Percentiles rank a stretch among this genome's conserved stretches.
Conservation (phyloP, 495 filamentous ascomycete species). For the Pseudevernia furfuracea region DNA sequence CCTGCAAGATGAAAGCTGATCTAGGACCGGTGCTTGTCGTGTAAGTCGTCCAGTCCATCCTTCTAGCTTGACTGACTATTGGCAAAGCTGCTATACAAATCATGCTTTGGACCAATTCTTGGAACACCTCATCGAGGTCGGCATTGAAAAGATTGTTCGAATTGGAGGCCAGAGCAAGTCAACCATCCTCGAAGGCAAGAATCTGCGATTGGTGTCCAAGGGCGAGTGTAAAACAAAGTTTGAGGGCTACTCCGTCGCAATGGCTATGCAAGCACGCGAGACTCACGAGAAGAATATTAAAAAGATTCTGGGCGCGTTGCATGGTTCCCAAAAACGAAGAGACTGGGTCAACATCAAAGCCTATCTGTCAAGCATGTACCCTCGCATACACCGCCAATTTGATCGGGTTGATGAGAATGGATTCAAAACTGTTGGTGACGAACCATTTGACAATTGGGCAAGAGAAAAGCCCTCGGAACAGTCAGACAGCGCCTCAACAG, state of each 20-base stretch:
- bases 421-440: conserved; percentile 21
- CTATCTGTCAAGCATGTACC: conserved; percentile 17
- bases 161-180: conserved; percentile 64
- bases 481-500: conserved; percentile 5
- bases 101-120: conserved; percentile 68
- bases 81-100: conserved; percentile 53
- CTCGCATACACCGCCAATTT: conserved; percentile 22
- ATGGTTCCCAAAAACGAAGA: neutral
- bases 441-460: conserved; percentile 7
- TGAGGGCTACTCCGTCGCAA: conserved; percentile 14
- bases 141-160: conserved; percentile 55
- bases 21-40: conserved; percentile 58
- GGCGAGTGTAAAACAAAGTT: conserved; percentile 19
- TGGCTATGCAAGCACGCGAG: conserved; percentile 7
- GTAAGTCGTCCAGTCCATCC: neutral
- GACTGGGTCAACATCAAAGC: conserved; percentile 16
- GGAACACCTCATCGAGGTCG: conserved; percentile 50
- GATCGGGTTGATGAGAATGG: conserved; percentile 24
- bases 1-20: conserved; percentile 40
- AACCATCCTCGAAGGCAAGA: conserved; percentile 31
- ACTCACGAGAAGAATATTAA: conserved; percentile 11
- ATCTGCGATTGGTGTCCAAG: conserved; percentile 22
- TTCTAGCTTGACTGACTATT: neutral
- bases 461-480: neutral
- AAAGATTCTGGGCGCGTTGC: neutral